Percentiles rank a stretch among this genome's conserved stretches.
These are phyloP conservation scores for Byssochlamys sp. DNA, from an alignment of 2,329 filamentous ascomycete species.

Conservation along the genomic window DNA sequence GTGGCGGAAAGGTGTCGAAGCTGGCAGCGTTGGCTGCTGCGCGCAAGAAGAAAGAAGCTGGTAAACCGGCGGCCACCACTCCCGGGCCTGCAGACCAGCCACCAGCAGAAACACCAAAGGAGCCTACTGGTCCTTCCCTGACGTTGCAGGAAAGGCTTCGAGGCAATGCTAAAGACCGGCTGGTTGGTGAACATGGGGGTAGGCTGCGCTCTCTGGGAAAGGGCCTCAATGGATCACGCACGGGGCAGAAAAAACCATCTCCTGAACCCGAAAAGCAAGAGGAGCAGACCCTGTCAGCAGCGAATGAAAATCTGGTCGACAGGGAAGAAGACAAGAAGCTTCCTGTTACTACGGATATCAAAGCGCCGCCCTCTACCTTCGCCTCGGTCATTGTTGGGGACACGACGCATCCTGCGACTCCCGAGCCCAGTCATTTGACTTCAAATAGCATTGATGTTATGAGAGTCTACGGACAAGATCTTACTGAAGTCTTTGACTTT, in stretches of 20 bases:
- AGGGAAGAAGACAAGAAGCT: conserved; percentile 8
- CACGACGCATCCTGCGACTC: conserved; percentile 12
- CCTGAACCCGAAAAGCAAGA: conserved; percentile 10
- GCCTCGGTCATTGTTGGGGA: conserved; percentile 36
- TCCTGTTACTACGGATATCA: conserved; percentile 19
- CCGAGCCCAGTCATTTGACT: conserved; percentile 25
- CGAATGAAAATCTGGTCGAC: conserved; percentile 3
- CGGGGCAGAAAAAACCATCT: conserved; percentile 11
- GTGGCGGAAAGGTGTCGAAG: conserved; percentile 69
- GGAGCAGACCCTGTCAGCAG: not conserved
- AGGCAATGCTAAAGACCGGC: conserved; percentile 19
- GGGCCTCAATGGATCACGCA: conserved; percentile 8
- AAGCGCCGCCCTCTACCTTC: conserved; percentile 43
- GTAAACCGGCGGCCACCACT: conserved; percentile 36
- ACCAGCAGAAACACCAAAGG: conserved; percentile 6
- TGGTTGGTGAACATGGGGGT: conserved; percentile 14
- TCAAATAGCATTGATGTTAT: conserved; percentile 26
- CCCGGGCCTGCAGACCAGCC: conserved; percentile 5
- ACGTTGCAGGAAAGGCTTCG: conserved; percentile 33
- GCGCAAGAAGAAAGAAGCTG: conserved; percentile 70
- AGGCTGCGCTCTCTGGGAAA: conserved; percentile 14
- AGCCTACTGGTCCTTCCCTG: conserved; percentile 16
- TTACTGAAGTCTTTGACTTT: conserved; percentile 51
- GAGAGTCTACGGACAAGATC: conserved; percentile 29
- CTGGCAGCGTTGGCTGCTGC: conserved; percentile 80